Evolutionary conservation across 2,329 filamentous ascomycete genomes (phyloP).

Genomic region (Aspergillus brasiliensis): DNA sequence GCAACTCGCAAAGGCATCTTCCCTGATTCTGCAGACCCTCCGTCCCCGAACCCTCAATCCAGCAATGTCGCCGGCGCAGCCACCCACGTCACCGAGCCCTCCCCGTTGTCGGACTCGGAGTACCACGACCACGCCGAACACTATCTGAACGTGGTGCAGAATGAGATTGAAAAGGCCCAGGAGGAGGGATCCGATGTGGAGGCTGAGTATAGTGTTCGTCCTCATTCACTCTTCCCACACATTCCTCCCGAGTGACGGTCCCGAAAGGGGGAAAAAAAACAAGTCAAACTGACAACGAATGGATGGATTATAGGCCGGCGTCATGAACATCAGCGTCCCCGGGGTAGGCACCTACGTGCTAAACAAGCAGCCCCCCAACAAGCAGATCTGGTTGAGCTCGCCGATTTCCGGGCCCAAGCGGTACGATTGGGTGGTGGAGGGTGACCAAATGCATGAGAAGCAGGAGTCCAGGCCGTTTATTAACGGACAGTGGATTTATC

Average conservation of each 20-base stretch:
- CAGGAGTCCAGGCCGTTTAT: constrained; percentile 62
- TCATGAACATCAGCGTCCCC: constrained; percentile 74
- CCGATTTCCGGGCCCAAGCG: constrained; percentile 90
- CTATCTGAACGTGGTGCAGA: constrained; percentile 66
- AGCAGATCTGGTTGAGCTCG: constrained; percentile 94
- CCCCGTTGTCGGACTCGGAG: constrained; percentile 67
- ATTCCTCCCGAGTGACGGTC: not conserved
- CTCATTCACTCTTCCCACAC: not conserved
- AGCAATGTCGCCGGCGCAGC: constrained; percentile 45
- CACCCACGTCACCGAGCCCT: constrained; percentile 54
- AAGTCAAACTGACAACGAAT: not conserved
- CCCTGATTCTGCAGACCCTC: constrained; percentile 61
- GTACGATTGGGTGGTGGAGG: constrained; percentile 79
- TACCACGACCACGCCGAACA: constrained; percentile 78
- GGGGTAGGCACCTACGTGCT: constrained; percentile 81
- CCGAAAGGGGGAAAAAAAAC: not conserved
- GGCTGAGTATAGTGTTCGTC: constrained; percentile 81
- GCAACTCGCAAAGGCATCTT: constrained; percentile 55
- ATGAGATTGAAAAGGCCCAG: constrained; percentile 69
- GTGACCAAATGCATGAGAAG: constrained; percentile 76
- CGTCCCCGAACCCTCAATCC: constrained; percentile 42
- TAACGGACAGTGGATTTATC: constrained; percentile 80
- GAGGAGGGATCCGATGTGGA: constrained; percentile 76
- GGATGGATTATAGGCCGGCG: constrained; percentile 66
- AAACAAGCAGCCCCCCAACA: constrained; percentile 98